Percentiles rank a stretch among this genome's conserved stretches.
Evolutionary conservation across 2,329 filamentous ascomycete genomes (phyloP).

Genomic region (Fusarium ambrosium): DNA sequence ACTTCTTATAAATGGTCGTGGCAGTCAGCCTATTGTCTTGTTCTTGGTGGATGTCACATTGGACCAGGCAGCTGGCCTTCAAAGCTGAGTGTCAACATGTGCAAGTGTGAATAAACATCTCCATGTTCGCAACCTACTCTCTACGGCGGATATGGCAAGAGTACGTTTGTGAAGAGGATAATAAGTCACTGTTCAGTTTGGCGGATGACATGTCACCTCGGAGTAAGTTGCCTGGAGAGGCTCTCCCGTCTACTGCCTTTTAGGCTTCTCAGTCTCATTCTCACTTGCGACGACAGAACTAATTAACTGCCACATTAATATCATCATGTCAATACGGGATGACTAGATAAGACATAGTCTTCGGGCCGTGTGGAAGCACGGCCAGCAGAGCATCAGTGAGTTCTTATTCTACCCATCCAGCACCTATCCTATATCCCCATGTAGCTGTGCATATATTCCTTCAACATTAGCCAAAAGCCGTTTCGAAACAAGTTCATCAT

Average conservation of each 20-base stretch:
- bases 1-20: too few species aligned
- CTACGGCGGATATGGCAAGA: neutral
- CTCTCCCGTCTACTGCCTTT: neutral
- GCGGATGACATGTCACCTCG: neutral
- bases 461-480: neutral
- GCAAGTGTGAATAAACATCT: neutral
- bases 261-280: neutral
- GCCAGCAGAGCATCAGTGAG: neutral
- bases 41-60: neutral
- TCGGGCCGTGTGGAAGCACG: neutral
- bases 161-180: neutral
- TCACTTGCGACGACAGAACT: neutral
- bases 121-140: neutral
- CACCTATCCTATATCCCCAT: neutral
- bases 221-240: neutral
- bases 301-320: neutral
- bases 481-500: neutral
- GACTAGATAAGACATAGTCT: too few species aligned
- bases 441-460: neutral
- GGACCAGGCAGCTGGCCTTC: neutral
- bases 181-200: neutral
- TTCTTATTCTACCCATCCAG: neutral
- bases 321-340: too few species aligned
- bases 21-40: neutral
- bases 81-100: neutral